Percentiles rank a stretch among this genome's conserved stretches.
These are phyloP conservation scores for Dovyalis caffra DNA, from an alignment of 345 rosid genomes.

Conservation along the genomic window DNA sequence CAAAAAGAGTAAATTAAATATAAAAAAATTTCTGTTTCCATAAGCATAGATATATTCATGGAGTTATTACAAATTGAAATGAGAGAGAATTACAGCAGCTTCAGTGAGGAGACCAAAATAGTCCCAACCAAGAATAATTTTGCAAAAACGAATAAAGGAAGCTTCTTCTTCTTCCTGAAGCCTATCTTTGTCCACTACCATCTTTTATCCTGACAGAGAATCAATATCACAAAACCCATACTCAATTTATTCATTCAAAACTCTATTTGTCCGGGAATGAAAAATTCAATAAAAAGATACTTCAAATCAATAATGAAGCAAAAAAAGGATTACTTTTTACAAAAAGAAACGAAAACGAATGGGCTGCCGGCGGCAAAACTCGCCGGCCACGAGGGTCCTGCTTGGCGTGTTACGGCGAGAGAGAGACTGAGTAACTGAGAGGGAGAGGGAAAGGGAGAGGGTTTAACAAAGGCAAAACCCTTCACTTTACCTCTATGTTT, in stretches of 20 bases:
- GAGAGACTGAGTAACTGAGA: background rate
- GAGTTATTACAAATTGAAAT: background rate
- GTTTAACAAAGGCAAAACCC: background rate
- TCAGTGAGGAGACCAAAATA: slow-evolving; percentile 59
- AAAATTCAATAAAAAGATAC: background rate
- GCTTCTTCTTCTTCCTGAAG: slow-evolving; percentile 60
- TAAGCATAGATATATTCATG: background rate
- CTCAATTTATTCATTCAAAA: background rate
- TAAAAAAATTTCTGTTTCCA: too few relatives aligned
- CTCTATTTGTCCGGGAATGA: background rate
- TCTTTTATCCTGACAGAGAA: background rate
- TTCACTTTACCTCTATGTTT: background rate
- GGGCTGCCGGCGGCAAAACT: background rate
- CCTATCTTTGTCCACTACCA: slow-evolving; percentile 61
- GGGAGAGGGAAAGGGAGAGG: background rate
- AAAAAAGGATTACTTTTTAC: background rate
- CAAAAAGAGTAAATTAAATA: background rate
- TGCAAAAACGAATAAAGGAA: slow-evolving; percentile 60
- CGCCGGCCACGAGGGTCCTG: background rate
- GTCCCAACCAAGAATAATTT: slow-evolving; percentile 75
- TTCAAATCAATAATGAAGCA: background rate
- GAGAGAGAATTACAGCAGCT: slow-evolving; percentile 32
- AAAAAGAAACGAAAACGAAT: background rate
- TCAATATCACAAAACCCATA: background rate
- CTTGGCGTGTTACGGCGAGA: too few relatives aligned